Evolutionary conservation across 1,284 basidiomycete genomes (phyloP), one percentile per base, ranked within the genome.

Genomic region (Pseudozyma sp.): DNA sequence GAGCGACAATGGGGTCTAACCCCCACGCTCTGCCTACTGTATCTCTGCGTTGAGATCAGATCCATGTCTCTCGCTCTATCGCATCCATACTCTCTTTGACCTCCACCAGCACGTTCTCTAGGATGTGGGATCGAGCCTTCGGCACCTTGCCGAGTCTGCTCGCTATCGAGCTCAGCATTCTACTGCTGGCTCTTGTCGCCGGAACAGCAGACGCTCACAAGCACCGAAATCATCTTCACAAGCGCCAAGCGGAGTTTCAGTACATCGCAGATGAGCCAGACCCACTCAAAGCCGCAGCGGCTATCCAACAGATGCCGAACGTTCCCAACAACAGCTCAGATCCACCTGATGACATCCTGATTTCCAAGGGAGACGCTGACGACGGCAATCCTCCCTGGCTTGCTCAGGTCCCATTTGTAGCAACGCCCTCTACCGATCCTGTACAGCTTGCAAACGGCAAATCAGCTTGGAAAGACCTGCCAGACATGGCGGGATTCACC

Each of bases 191-290:
- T 14, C 8, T 31, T 1, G 30, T 19, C 45, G 24, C 14, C 37
- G 16, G 16, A 17, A 33, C n/a, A 14, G 39, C 16, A 30, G 16
- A 10, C 16, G 35, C 37, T 44, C 51, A 44, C 8, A 42, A 17
- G 30, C 17, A 34, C 5, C 35, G 56, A 30, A 30, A 14, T 13
- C 4, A 7, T 7, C 53, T 70, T 0, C 19, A 54, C 19, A 55
- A 54, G 14, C 54, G 67, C 17, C 71, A 75, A 46, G 19, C 55
- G 24, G 63, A 66, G 48, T 75, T 63, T 39, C 67, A 69, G 50
- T 75, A 62, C 59, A 75, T 75, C 30, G 71, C 56, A 5, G 67
- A 75, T 48, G 71, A 75, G 46, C 54, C 35, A 11, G 68, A 78
- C 31, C 68, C 76, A 4, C 45, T 78, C 57, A 65, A 70, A 24